phyloP scores from a whole-genome alignment of 441 rosid species.

The Dalechampia spathulata region DNA sequence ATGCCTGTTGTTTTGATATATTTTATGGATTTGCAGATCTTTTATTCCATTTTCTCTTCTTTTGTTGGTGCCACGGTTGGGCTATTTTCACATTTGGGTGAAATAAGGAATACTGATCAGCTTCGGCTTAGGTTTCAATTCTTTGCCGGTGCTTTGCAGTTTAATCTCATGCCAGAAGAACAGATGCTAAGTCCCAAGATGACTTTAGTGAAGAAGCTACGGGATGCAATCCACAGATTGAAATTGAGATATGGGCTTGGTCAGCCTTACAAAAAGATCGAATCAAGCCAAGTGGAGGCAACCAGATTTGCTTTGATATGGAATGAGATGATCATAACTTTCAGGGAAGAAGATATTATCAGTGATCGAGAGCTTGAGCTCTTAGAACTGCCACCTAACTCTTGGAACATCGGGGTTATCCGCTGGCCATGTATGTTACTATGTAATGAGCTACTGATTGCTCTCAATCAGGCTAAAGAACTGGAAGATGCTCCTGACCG shows the following conservation, averaged over 20 bases:
- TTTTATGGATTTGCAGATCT: conserved; percentile 92
- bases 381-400: conserved; percentile 70
- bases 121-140: conserved; percentile 84
- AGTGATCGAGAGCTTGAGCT: conserved; percentile 73
- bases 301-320: conserved; percentile 82
- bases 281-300: conserved; percentile 78
- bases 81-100: conserved; percentile 82
- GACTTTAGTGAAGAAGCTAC: conserved; percentile 59
- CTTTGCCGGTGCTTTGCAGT: conserved; percentile 91
- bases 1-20: conserved; percentile 74
- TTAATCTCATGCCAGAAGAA: conserved; percentile 92
- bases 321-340: conserved; percentile 75
- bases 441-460: conserved; percentile 82
- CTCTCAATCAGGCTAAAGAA: conserved; percentile 77
- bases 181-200: conserved; percentile 53
- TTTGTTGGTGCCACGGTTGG: conserved; percentile 77
- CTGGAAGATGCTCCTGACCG: conserved; percentile 74
- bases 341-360: conserved; percentile 91
- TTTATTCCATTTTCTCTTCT: conserved; percentile 80
- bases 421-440: conserved; percentile 89
- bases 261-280: conserved; percentile 71
- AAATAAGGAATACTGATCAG: conserved; percentile 78
- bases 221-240: conserved; percentile 70
- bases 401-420: conserved; percentile 77
- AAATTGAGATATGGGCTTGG: conserved; percentile 91